These are phyloP conservation scores for Pinus taeda DNA, from an alignment of 75 land plant genomes.

Conservation along the genomic window DNA sequence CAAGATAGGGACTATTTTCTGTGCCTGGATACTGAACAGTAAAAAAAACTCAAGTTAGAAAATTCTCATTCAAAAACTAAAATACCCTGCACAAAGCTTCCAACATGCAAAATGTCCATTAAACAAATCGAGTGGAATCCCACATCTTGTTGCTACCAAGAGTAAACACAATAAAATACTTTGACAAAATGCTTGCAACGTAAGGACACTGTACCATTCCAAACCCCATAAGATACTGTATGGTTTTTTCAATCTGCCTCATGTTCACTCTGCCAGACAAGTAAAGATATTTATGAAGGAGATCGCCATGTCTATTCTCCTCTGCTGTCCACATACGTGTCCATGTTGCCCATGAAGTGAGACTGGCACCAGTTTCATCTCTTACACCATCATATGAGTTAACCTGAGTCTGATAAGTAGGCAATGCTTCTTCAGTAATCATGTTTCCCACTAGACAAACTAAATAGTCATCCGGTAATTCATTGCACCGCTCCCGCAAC, in stretches of 20 bases:
- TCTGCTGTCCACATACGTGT: slow-evolving; percentile 67
- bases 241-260: slow-evolving; percentile 51
- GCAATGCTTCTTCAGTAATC: slow-evolving; percentile 69
- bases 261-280: slow-evolving; percentile 69
- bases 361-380: slow-evolving; percentile 52
- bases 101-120: neutral
- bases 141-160: neutral
- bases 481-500: slow-evolving; percentile 34
- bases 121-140: neutral
- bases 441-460: slow-evolving; percentile 72
- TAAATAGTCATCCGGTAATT: slow-evolving; percentile 55
- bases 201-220: slow-evolving; percentile 51
- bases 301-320: slow-evolving; percentile 65
- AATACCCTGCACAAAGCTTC: neutral
- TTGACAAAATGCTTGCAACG: neutral
- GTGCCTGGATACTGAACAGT: slow-evolving; percentile 42
- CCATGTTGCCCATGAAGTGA: slow-evolving; percentile 60
- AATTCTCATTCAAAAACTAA: neutral
- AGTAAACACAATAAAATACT: neutral
- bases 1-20: slow-evolving; percentile 55
- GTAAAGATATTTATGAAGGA: slow-evolving; percentile 56
- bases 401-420: slow-evolving; percentile 66
- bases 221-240: slow-evolving; percentile 60
- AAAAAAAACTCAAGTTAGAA: neutral
- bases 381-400: slow-evolving; percentile 63